Evolutionary conservation across 345 rosid species (phyloP), one percentile per base, ranked within the genome.

Genomic region (Syzygium grande): DNA sequence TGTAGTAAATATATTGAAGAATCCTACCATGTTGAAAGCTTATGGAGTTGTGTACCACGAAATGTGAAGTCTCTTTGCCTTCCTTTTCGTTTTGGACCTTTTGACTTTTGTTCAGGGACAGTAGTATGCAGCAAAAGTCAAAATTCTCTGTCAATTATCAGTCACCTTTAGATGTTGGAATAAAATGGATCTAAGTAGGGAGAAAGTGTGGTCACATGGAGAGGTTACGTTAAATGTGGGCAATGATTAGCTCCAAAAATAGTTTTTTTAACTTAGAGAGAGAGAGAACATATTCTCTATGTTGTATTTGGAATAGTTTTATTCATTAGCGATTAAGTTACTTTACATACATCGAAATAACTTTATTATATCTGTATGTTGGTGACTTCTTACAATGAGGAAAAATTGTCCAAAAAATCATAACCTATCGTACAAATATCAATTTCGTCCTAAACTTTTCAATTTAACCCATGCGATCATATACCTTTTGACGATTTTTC

Each of bases 361-460:
- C 38, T 14, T 63, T 29, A 54, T 19, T 54, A 6, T 14, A 13
- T 63, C 4, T 14, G 5, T 63, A 63, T 29, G 78, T 15, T 29
- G 41, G 21, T 29, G 41, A 29, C 21, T 7, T 63, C 34, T 63
- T 65, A 29, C 4, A 3, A 2, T 0, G 1, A 30, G 11, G 5
- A 65, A 65, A 68, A 68, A 16, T 68, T 1, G 0, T 17, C 79
- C 0, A 34, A 68, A 10, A 17, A 68, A 1, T 68, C 79, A 16
- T 68, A 68, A 68, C 1, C 4, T 8, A 65, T 16, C 9, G 3
- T 30, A 68, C 23, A 19, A 17, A 0, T 5, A 4, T 30, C 17
- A 2, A 68, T 68, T 68, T 0, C 17, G 2, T 68, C 2, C 0
- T 30, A 68, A 19, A 30, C 2, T 15, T 30, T 65, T 34, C 2